Evolutionary conservation across 2,329 filamentous ascomycete genomes (phyloP).

Genomic region (Aspergillus puulaauensis): DNA sequence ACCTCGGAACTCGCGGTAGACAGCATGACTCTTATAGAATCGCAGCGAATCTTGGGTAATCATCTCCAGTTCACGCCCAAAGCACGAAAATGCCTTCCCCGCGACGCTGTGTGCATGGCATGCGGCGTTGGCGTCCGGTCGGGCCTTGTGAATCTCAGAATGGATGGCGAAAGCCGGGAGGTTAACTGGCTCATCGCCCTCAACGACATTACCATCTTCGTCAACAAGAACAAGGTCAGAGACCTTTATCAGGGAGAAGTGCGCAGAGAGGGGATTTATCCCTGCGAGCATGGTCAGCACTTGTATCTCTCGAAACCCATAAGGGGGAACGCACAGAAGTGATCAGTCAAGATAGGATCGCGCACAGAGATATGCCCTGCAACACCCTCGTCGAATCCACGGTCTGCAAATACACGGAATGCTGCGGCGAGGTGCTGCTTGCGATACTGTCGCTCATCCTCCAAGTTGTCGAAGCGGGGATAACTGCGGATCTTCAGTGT

Average conservation of each 20-base stretch:
- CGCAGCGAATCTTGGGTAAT: slow-evolving; percentile 55
- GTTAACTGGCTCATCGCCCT: slow-evolving; percentile 45
- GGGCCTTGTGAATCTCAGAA: slow-evolving; percentile 49
- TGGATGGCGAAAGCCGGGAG: slow-evolving; percentile 51
- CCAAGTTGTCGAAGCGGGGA: slow-evolving; percentile 19
- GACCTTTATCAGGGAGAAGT: slow-evolving; percentile 44
- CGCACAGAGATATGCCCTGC: slow-evolving; percentile 48
- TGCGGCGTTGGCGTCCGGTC: slow-evolving; percentile 53
- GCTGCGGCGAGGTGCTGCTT: slow-evolving; percentile 49
- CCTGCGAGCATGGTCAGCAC: slow-evolving; percentile 14
- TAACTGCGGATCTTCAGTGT: slow-evolving; percentile 10
- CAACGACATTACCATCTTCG: slow-evolving; percentile 44
- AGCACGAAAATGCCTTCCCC: slow-evolving; percentile 45
- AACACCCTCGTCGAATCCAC: slow-evolving; percentile 19
- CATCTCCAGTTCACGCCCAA: slow-evolving; percentile 45
- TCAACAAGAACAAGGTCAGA: slow-evolving; percentile 48
- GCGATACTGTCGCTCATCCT: slow-evolving; percentile 42
- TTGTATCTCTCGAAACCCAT: neutral
- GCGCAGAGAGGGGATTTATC: slow-evolving; percentile 31
- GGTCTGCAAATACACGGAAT: slow-evolving; percentile 26
- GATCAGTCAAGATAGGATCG: slow-evolving; percentile 32
- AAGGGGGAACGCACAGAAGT: slow-evolving; percentile 29
- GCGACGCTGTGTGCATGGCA: slow-evolving; percentile 49
- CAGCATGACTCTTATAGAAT: slow-evolving; percentile 53
- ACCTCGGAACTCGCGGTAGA: slow-evolving; percentile 17